Percentiles rank a stretch among this genome's conserved stretches.
Evolutionary conservation across 768 basidiomycete species (phyloP).

Genomic region (Pleurotus tuoliensis): DNA sequence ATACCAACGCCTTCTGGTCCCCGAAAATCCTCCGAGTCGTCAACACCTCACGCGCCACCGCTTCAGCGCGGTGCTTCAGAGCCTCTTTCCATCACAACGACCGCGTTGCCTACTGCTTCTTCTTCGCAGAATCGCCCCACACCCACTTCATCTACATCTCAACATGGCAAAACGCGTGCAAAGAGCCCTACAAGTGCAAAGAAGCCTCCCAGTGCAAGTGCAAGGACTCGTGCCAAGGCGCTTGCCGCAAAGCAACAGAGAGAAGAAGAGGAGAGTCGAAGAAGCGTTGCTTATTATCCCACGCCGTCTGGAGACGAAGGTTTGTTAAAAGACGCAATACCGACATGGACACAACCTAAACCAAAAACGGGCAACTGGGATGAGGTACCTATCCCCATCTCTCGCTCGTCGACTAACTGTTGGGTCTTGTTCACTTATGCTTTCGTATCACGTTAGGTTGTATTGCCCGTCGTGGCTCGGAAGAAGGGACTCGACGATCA

Average conservation of each 20-base stretch:
- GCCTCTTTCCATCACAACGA: constrained; percentile 23
- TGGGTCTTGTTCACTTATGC: background rate
- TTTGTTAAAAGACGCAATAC: constrained; percentile 70
- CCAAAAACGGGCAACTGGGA: constrained; percentile 77
- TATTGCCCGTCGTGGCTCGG: constrained; percentile 79
- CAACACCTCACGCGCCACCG: constrained; percentile 37
- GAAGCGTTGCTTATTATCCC: constrained; percentile 69
- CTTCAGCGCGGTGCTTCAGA: constrained; percentile 34
- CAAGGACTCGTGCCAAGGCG: constrained; percentile 30
- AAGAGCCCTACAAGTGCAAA: constrained; percentile 20
- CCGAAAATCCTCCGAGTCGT: constrained; percentile 44
- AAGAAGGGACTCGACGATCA: constrained; percentile 75
- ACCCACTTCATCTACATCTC: constrained; percentile 15
- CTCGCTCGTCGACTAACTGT: background rate
- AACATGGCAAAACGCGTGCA: constrained; percentile 18
- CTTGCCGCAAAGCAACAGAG: constrained; percentile 24
- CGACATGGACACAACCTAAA: constrained; percentile 76
- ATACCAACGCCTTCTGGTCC: constrained; percentile 36
- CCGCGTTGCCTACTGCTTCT: constrained; percentile 24
- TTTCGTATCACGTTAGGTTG: constrained; percentile 45
- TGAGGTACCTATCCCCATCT: constrained; percentile 46
- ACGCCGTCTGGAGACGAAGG: constrained; percentile 48
- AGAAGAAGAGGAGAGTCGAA: constrained; percentile 43
- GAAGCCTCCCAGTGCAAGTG: constrained; percentile 28
- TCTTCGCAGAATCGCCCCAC: constrained; percentile 23